Base-by-base conservation (phyloP, 805 yeast genomes). In the Kuraishia molischiana region DNA sequence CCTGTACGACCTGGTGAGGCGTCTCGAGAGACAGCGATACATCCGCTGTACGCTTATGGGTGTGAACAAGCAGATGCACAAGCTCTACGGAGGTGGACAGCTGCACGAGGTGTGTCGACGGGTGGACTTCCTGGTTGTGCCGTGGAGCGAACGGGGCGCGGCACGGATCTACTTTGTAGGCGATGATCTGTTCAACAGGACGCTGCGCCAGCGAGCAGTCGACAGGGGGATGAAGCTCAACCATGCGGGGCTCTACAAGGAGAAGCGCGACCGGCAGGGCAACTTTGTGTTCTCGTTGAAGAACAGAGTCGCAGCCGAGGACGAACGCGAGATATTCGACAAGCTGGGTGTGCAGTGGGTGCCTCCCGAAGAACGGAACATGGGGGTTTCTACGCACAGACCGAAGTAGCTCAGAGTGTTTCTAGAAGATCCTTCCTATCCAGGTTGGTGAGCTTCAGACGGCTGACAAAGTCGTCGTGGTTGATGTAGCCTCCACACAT, bases 401-500 rank as follows among this genome's bases (percentile, higher is more conserved):
- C n/a, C n/a, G 11, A 22, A 22, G 11, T 11, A 10, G 18, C 24
- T 30, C 30, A 44, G 17, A 44, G 33, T 9, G 58, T 38, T 20
- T 61, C 59, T 40, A 70, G 64, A 15, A 77, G 69, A 17, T 62
- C 59, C 29, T 62, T 55, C 42, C 79, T 56, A 6, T 77, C 74
- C 33, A 72, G 52, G 40, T 64, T 73, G 44, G 70, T 52, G 32
- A 74, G 51, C 42, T 67, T 64, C 26, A 66, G 46, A 21, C 66
- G 54, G 20, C 71, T 64, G 9, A 75, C 58, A 52, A 75, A 79
- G 51, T 79, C 87, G 49, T 80, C 86, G 39, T 81, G 61, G 52
- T 76, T 77, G 44, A 74, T 63, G 54, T 80, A 79, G 2, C 84
- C 85, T 10, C 86, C 86, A 52, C 86, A 80, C 70, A 79, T 67